Base-by-base conservation (phyloP, 1,139 yeast species). In the Geotrichum bryndzae region DNA sequence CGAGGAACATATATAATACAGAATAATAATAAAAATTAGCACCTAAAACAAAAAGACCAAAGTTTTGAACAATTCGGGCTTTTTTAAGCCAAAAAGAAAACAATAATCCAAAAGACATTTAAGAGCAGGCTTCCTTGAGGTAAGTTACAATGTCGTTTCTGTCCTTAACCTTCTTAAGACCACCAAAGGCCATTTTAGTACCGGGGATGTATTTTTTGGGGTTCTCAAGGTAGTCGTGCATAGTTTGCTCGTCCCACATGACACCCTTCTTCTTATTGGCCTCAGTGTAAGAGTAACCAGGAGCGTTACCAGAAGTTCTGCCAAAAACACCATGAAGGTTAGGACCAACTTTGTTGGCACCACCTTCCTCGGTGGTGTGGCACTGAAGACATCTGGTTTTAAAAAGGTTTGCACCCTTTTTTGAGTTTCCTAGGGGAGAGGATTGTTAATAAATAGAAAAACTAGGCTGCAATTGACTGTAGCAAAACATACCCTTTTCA, bases 181-280 rank as follows among this genome's bases (percentile, higher is more conserved):
- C 99, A 82, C 97, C 99, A 75, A 94, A 94, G 69, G 99, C 99
- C 99, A 94, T 94, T 88, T 94, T 94, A 83, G 98, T 94, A 80
- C 99, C 99, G 76, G 99, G 99, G 73, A 94, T 91, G 84, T 91
- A 94, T 84, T 94, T 94, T 96, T 94, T 94, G 83, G 99, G 99
- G 90, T 94, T 95, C 82, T 88, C 96, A 80, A 94, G 87, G 87
- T 94, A 94, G 79, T 89, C 96, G 73, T 87, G 84, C 88, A 94
- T 84, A 79, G 91, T 84, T 77, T 91, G 94, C 76, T 86, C 95
- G 69, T 75, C 71, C 99, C 99, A 94, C 66, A 72, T 73, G 68
- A 92, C 96, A 75, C 92, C 96, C 83, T 91, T 91, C 84, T 88
- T 88, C 85, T 90, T 90, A 90, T 92, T 92, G 77, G 99, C 98